Base-by-base conservation (phyloP, 805 yeast species). In the Helenozyma rhizophorensis region DNA sequence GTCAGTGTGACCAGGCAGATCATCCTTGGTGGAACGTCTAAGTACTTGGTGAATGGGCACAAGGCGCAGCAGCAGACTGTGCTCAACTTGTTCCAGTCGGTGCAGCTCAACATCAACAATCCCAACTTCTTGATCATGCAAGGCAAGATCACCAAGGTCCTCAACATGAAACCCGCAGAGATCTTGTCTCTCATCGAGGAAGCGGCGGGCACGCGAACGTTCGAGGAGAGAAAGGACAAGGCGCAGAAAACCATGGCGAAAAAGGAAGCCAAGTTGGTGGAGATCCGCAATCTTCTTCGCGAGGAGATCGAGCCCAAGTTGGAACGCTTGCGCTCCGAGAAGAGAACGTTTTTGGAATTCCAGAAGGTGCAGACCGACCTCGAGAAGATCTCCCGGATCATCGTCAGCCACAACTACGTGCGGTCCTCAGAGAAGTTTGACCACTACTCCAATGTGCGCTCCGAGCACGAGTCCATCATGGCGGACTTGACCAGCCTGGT, bases 91-190 rank as follows among this genome's bases (percentile, higher is more conserved):
- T 89, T 94, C 56, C 97, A 90, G 57, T 82, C 94, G 12, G 96
- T 94, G 14, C 98, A 93, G 60, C 72, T 93, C 42, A 93, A 93
- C 54, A 90, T 93, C 57, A 93, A 93, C 58, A 93, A 90, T 54
- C 98, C 99, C 21, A 93, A 93, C 56, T 93, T 93, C 60, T 71
- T 93, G 48, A 93, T 93, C 51, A 93, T 94, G 98, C 99, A 93
- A 62, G 99, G 99, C 39, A 86, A 88, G 55, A 93, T 94, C 62
- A 94, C 98, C 21, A 90, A 93, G 57, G 97, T 93, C 43, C 71
- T 93, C 50, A 93, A 93, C 57, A 93, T 93, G 97, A 87, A 85
- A 49, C 95, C 98, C 1, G 66, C 77, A 2, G 97, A 93, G 57
- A 84, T 90, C 25, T 61, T 93, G 42, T 80, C 96, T 4, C 70